Conservation (phyloP, 768 basidiomycete species). For the Trametes sanguinea region DNA sequence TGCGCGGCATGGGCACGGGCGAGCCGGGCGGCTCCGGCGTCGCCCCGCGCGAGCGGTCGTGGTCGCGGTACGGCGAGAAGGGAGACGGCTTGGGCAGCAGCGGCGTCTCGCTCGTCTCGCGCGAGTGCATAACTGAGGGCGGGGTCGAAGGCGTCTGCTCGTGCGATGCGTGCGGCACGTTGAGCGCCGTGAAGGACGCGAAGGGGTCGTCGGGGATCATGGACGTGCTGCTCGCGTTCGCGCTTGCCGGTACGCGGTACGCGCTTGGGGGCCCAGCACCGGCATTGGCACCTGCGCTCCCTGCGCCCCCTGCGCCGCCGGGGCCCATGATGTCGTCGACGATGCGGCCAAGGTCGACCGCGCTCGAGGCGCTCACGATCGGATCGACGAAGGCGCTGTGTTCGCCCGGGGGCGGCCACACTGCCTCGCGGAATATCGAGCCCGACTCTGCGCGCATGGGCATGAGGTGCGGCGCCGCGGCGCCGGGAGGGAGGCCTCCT, state of each 20-base stretch:
- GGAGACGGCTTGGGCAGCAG: slow-evolving; percentile 5
- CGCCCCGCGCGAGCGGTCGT: not conserved
- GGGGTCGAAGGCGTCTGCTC: not conserved
- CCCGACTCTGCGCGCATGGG: slow-evolving; percentile 33
- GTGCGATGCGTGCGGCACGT: not conserved
- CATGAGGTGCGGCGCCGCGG: slow-evolving; percentile 25
- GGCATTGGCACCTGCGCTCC: not conserved
- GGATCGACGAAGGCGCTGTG: slow-evolving; percentile 32
- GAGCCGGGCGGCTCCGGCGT: slow-evolving; percentile 12
- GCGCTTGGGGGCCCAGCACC: slow-evolving; percentile 2
- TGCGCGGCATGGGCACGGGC: slow-evolving; percentile 15
- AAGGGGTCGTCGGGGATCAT: slow-evolving; percentile 19
- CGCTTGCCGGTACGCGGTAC: slow-evolving; percentile 2
- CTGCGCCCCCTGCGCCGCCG: not conserved
- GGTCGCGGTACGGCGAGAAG: not conserved
- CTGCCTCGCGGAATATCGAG: slow-evolving; percentile 34
- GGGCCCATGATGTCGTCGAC: slow-evolving; percentile 35
- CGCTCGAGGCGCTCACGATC: slow-evolving; percentile 24
- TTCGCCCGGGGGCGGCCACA: slow-evolving; percentile 33
- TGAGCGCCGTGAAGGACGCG: slow-evolving; percentile 9
- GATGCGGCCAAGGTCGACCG: slow-evolving; percentile 31
- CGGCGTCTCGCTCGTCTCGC: slow-evolving; percentile 21
- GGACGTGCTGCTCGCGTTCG: slow-evolving; percentile 8
- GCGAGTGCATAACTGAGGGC: slow-evolving; percentile 19
- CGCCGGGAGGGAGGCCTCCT: slow-evolving; percentile 6